Evolutionary conservation across 176 grass and related monocot genomes (phyloP).

Genomic region (Oryza longistaminata): DNA sequence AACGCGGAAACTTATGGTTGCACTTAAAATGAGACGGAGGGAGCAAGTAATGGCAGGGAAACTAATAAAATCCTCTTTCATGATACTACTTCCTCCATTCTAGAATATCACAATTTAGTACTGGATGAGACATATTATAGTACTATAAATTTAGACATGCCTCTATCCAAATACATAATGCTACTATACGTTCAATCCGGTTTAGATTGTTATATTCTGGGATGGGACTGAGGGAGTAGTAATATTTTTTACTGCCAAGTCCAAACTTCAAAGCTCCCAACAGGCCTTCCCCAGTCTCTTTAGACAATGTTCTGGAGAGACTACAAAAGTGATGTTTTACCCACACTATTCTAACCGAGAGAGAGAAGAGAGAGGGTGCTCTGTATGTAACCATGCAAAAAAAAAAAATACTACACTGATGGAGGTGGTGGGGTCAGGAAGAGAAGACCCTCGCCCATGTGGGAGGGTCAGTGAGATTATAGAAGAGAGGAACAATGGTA

Average conservation of each 20-base stretch:
- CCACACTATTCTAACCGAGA: conserved; percentile 16
- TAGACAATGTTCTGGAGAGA: conserved; percentile 54
- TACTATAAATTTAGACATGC: too few species aligned
- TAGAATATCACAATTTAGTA: too few species aligned
- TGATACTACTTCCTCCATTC: neutral
- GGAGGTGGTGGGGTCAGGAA: neutral
- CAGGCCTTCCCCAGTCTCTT: neutral
- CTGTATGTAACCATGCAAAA: neutral
- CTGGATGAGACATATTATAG: too few species aligned
- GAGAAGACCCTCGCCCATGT: conserved; percentile 32
- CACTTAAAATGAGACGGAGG: too few species aligned
- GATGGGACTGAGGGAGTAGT: too few species aligned
- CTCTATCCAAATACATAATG: too few species aligned
- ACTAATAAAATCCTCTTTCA: neutral
- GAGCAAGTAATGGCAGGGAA: neutral
- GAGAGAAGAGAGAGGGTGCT: neutral
- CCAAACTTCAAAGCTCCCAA: conserved; percentile 42
- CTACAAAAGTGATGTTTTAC: conserved; percentile 53
- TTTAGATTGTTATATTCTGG: too few species aligned
- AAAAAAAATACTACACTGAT: neutral
- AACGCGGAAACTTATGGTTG: too few species aligned
- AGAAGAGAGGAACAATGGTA: conserved; percentile 17
- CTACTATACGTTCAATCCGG: too few species aligned
- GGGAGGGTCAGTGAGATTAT: conserved; percentile 32
- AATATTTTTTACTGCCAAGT: conserved; percentile 9